phyloP scores from a whole-genome alignment of 1,284 basidiomycete genomes.

The Singerocomus rubriflavus region DNA sequence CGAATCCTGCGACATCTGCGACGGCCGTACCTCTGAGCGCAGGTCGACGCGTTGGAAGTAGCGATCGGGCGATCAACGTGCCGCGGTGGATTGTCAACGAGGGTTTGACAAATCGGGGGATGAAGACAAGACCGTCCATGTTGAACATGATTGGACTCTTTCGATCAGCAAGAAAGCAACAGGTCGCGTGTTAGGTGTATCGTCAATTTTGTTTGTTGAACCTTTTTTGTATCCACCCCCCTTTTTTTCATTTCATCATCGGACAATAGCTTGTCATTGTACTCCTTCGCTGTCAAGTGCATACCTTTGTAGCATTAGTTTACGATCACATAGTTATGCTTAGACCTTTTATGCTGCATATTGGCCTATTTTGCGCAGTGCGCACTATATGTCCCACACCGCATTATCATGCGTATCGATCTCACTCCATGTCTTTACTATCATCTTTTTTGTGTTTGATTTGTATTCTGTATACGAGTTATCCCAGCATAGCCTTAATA shows the following conservation, averaged over 20 bases:
- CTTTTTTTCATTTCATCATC: not conserved
- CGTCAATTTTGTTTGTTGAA: not conserved
- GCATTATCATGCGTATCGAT: too few relatives aligned
- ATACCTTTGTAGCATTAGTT: too few relatives aligned
- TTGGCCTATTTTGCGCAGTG: too few relatives aligned
- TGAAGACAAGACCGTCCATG: conserved; percentile 26
- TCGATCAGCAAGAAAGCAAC: conserved; percentile 23
- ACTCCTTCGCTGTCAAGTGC: too few relatives aligned
- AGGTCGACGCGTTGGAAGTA: not conserved
- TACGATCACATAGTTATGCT: too few relatives aligned
- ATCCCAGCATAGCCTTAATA: too few relatives aligned
- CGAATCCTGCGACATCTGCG: not conserved
- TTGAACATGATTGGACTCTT: conserved; percentile 28
- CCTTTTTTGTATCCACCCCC: not conserved
- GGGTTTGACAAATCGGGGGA: conserved; percentile 4
- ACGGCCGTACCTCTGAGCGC: not conserved
- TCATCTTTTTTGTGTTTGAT: too few relatives aligned
- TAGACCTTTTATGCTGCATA: too few relatives aligned
- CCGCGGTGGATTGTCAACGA: conserved; percentile 9
- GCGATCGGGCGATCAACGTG: conserved; percentile 2
- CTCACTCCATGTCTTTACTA: too few relatives aligned
- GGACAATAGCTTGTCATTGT: not conserved
- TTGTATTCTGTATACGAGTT: too few relatives aligned
- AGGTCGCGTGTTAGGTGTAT: conserved; percentile 1
- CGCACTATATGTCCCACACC: too few relatives aligned